phyloP scores from a whole-genome alignment of 2,329 filamentous ascomycete species.

The Niveomyces coronatus region DNA sequence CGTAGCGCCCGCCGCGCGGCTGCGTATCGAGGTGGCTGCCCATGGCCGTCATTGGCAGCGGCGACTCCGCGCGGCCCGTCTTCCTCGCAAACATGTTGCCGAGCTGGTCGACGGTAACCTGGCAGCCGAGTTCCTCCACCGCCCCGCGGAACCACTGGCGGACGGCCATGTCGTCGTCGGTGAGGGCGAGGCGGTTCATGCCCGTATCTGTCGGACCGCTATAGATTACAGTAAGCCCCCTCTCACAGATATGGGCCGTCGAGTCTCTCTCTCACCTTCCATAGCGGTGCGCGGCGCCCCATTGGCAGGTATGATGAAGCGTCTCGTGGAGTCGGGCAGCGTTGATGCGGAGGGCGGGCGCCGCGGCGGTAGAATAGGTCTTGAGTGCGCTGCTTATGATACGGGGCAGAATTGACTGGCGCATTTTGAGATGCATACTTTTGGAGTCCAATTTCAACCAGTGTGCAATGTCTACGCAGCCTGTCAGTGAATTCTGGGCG shows the following conservation, averaged over 20 bases:
- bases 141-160: conserved; percentile 68
- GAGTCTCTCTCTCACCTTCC: conserved; percentile 21
- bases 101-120: conserved; percentile 62
- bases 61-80: conserved; percentile 45
- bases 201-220: conserved; percentile 47
- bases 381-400: too few species aligned
- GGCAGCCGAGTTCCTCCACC: conserved; percentile 54
- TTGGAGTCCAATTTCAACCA: too few species aligned
- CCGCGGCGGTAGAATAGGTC: conserved; percentile 1
- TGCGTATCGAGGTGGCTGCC: conserved; percentile 62
- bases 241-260: too few species aligned
- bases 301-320: conserved; percentile 24
- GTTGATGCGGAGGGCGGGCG: conserved; percentile 15
- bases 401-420: too few species aligned
- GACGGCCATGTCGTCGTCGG: conserved; percentile 62
- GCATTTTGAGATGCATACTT: too few species aligned
- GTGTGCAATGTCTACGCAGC: too few species aligned
- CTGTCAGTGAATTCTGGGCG: too few species aligned
- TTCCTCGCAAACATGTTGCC: conserved; percentile 70
- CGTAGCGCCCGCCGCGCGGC: conserved; percentile 56
- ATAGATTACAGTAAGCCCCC: too few species aligned
- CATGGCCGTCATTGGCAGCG: conserved; percentile 52
- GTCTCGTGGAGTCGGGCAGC: conserved; percentile 19
- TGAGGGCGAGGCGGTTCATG: conserved; percentile 68
- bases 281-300: conserved; percentile 20